Base-by-base conservation (phyloP, 352 stramenopile genomes). In the Globisporangium sylvaticum region DNA sequence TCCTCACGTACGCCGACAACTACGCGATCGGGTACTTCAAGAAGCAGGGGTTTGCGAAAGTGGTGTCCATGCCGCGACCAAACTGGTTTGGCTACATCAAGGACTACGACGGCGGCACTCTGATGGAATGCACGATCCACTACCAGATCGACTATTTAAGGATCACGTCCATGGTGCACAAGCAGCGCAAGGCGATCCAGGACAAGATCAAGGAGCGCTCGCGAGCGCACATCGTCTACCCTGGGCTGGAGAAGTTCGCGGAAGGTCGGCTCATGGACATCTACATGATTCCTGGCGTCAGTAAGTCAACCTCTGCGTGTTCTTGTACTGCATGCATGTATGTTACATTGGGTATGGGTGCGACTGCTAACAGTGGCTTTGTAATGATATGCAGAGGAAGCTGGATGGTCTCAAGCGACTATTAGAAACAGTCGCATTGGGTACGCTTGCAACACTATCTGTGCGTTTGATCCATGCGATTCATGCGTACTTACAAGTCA, bases 111-210 rank as follows among this genome's bases (percentile, higher is more conserved):
- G 97, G 97, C 53, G 98, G 96, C 25, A 99, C 97, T 12, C 83
- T 99, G 60, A 99, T 99, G 97, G 97, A 99, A 75, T 99, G 98
- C 81, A 98, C 97, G 69, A 96, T 99, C 29, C 96, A 99, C 79
- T 94, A 97, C 32, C 89, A 96, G 65, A 98, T 99, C 74, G 91
- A 99, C 73, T 99, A 98, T 89, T 94, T 97, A 69, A 77, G 89
- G 27, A 94, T 99, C 69, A 94, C 92, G 3, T 91, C 94, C 53
- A 98, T 99, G 91, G 78, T 99, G 55, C 74, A 90, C 31, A 77
- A 83, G 44, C 98, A 99, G 80, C 83, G 90, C 64, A 84, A 98
- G 79, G 83, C 81, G 69, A 90, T 96, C 32, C 83, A 90, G 78
- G 82, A 92, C 39, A 92, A 91, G 64, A 90, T 96, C 66, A 80